Evolutionary conservation across 306 rosid genomes (phyloP).

Genomic region (Neltuma alba): DNA sequence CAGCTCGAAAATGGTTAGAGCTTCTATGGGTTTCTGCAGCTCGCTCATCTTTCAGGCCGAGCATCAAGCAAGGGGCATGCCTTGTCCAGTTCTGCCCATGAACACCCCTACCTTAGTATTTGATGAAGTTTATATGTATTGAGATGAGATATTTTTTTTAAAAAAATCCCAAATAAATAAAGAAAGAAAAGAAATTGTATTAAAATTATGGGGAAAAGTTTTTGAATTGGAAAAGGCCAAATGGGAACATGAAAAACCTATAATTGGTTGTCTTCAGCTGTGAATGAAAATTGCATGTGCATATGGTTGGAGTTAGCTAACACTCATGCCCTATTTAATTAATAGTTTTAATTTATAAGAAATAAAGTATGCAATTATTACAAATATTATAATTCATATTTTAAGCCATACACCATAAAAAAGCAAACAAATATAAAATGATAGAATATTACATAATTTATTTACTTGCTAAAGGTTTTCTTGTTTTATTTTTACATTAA

Average conservation of each 20-base stretch:
- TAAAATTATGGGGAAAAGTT: not conserved
- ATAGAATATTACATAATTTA: not conserved
- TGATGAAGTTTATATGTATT: conserved; percentile 32
- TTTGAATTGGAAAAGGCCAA: conserved; percentile 13
- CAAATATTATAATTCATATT: not conserved
- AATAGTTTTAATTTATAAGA: not conserved
- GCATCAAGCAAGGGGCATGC: too few relatives aligned
- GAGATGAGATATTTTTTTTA: not conserved
- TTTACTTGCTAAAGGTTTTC: not conserved
- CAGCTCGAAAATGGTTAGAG: too few relatives aligned
- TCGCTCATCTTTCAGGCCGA: too few relatives aligned
- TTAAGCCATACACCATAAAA: not conserved
- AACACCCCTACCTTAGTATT: too few relatives aligned
- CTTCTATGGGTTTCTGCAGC: too few relatives aligned
- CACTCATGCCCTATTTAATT: not conserved
- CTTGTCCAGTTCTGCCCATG: too few relatives aligned
- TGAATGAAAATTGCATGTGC: conserved; percentile 45
- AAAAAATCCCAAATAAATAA: not conserved
- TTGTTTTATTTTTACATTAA: not conserved
- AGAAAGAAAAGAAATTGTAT: not conserved
- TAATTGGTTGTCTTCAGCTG: not conserved
- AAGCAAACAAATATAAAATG: not conserved
- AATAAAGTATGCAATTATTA: not conserved
- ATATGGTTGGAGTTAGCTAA: conserved; percentile 43
- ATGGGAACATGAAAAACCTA: conserved; percentile 27